Base-by-base conservation (phyloP, 192 early-diverging fungal species). In the Coemansia sp. region DNA sequence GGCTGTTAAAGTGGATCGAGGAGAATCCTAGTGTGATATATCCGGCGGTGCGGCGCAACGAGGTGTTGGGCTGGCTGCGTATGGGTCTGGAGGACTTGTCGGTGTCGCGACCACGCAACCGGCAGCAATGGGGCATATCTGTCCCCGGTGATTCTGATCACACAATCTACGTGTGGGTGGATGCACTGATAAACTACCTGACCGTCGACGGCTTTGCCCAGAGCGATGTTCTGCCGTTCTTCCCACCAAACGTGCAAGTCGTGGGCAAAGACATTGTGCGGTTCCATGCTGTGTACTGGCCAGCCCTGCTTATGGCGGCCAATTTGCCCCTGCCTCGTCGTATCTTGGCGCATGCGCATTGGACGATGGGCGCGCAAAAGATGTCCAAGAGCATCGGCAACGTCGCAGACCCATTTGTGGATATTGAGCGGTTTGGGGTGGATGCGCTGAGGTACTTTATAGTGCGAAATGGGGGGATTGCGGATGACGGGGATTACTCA, bases 271-370 rank as follows among this genome's bases (percentile, higher is more conserved):
- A 98, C 62, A 98, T 98, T 82, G 55, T 95, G 23, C 90, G 90
- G 59, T 98, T 98, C 76, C 96, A 98, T 69, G 93, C 93, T 1
- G 89, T 98, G 14, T 98, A 92, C 72, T 98, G 96, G 96, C 96
- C 96, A 12, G 94, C 94, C 1, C 92, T 98, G 61, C 74, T 98
- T 43, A 87, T 98, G 85, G 96, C 96, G 0, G 91, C 92, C 3
- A 86, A 76, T 0, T 71, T 97, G 22, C 86, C 86, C 2, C 78
- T 90, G 41, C 95, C 96, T 5, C 70, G 76, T 51, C 83, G 85
- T 24, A 96, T 98, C 62, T 62, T 98, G 22, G 88, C 93, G 2
- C 96, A 98, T 66, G 93, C 92, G 18, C 96, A 98, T 74, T 98
- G 94, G 94, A 91, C 94, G 1, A 88, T 92, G 82, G 81, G 81